A percentile compares a stretch with the other conserved stretches of the same genome.
These are phyloP conservation scores for Nematocida displodere DNA, from an alignment of 371 early-diverging fungal species.

Conservation along the genomic window DNA sequence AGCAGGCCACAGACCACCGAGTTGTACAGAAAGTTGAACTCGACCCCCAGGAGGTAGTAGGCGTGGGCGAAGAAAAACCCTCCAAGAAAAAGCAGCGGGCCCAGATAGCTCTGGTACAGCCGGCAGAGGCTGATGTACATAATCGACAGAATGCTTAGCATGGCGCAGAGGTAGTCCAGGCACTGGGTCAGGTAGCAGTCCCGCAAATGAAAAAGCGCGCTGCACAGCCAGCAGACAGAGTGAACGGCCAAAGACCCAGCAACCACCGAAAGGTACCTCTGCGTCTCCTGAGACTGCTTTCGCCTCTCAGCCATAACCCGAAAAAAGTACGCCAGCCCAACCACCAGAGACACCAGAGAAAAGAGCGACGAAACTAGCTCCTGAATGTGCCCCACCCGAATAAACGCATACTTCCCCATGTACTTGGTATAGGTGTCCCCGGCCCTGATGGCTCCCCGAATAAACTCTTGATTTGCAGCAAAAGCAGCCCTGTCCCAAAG, in stretches of 20 bases:
- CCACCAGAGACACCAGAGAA: constrained; percentile 1
- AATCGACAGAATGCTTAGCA: constrained; percentile 5
- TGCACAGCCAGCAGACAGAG: neutral
- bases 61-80: neutral
- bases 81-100: neutral
- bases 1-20: constrained; percentile 4
- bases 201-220: constrained; percentile 23
- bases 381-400: constrained; percentile 22
- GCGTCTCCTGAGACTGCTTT: neutral
- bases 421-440: neutral
- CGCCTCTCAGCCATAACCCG: neutral
- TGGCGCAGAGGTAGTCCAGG: constrained; percentile 39
- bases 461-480: constrained; percentile 1
- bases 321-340: neutral
- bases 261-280: neutral
- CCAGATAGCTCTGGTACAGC: neutral
- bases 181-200: constrained; percentile 42
- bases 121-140: neutral
- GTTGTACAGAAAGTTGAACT: constrained; percentile 49
- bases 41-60: neutral
- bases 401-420: constrained; percentile 47
- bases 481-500: neutral
- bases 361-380: constrained; percentile 27
- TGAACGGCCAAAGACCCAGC: neutral
- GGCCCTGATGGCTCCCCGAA: neutral